Evolutionary conservation across 768 basidiomycete species (phyloP), one percentile per base, ranked within the genome.

Genomic region (Leucosporidium creatinivorum): DNA sequence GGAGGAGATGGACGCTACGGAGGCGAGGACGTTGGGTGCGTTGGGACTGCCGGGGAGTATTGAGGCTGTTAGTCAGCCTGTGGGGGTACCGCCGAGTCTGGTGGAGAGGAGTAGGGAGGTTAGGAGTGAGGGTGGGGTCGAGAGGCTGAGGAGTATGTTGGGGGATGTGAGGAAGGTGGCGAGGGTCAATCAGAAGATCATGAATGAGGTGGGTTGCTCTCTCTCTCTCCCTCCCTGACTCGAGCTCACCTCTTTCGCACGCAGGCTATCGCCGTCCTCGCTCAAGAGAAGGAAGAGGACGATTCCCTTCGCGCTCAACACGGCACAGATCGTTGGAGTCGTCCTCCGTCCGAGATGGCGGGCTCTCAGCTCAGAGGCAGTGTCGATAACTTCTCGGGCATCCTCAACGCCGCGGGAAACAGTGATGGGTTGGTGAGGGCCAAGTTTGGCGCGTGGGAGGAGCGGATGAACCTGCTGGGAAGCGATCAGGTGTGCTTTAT

Each of bases 371-470:
- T 94, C 9, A 82, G 86, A 23, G 81, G 82, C 63, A 89, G 89
- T 73, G 87, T 86, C 23, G 80, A 83, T 68, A 83, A 86, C 61
- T 93, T 92, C 74, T 83, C 86, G 18, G 79, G 74, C n/a, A 85
- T 91, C 23, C 80, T 98, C 5, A 80, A 80, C 0, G 84, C 88
- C 67, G 94, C 93, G 0, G 79, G 80, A 0, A 83, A 82, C 39
- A 91, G 89, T 74, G 92, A 98, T 75, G 84, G 82, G 36, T 80
- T 84, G 3, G 88, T 97, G 1, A 80, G 86, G 25, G 80, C 83
- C 68, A 93, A 96, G 77, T 96, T 91, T 89, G 86, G 86, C 49
- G 85, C 93, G 73, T 94, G 91, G 91, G 87, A 88, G 73, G 81
- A 82, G 19, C 82, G 82, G 55, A 86, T 99, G 52, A 78, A 79